Base-by-base conservation (phyloP, 345 rosid species). In the Syzygium grande region DNA sequence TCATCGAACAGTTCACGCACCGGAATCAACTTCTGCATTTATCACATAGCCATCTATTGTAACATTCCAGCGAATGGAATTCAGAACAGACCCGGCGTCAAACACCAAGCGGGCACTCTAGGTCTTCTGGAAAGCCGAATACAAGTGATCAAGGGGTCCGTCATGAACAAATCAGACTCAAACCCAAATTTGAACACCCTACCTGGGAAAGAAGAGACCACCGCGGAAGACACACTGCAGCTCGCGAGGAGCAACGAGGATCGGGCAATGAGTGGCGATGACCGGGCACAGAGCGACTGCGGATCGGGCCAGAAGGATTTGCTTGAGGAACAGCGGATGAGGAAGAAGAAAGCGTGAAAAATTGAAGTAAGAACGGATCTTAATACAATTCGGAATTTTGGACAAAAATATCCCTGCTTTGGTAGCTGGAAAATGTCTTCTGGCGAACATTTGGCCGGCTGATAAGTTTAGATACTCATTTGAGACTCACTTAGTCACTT, bases 1-100 rank as follows among this genome's bases (percentile, higher is more conserved):
- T 88, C 90, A 59, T 91, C 90, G 30, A 89, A 95, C 80, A 88
- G 83, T 59, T 90, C 84, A 25, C 94, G 92, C 1, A 94, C 95
- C 95, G 87, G 56, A 52, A 52, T 21, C 54, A 16, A 87, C 52
- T n/a, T 87, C 56, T 52, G 89, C 90, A 86, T 80, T 78, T 84
- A 83, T 87, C 86, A 41, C 88, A 85, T 88, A 52, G 54, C 87
- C 89, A 79, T 86, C 89, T 21, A 91, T 87, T 88, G 87, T 88
- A 43, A 91, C 84, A 86, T 89, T 90, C 88, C 86, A 88, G 89
- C 89, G 86, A 52, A 90, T 87, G 21, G 53, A 86, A 87, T 91
- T 89, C 80, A 86, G 52, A 88, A 58, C 87, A 84, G 7, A 86
- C 41, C 89, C 87, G 22, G 38, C 51, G 84, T 91, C 89, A 53